Base-by-base conservation (phyloP, 164 flowering plant genomes). In the Dillenia turbinata region DNA sequence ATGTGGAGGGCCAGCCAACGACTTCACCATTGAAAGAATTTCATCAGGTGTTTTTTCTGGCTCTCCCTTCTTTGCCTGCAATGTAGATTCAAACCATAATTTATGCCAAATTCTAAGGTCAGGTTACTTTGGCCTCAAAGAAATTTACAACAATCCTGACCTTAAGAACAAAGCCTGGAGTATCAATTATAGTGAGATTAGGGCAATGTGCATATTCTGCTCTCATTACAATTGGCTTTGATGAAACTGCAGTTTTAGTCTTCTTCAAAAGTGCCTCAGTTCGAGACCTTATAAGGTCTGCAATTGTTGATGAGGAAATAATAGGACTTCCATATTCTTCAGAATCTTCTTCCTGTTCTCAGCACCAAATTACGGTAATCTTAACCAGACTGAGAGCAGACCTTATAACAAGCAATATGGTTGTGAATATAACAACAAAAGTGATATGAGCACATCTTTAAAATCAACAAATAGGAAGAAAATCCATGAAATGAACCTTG, bases 141-240 rank as follows among this genome's bases (percentile, higher is more conserved):
- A 33, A 4, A 33, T 33, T 33, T 33, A 33, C 6, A 33, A 4
- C 40, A 54, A 9, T 15, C 61, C 56, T 48, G 47, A 90, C 99
- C 94, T 95, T 95, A 19, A 95, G 96, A 77, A 95, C 86, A 70
- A 92, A 95, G 8, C 97, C 97, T 0, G 99, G 99, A 14, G 99
- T 95, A 70, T 95, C 99, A 54, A 95, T 92, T 52, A 95, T 87
- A 19, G 97, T 92, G 69, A 95, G 92, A 66, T 95, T 90, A 46
- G 99, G 99, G 67, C 97, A 95, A 74, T 95, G 90, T 10, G 97
- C 99, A 76, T 88, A 95, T 75, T 95, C 97, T 44, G 94, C 94
- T 82, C 97, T 83, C 94, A 95, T 88, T 47, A 95, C 92, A 64
- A 95, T 95, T 5, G 99, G 96, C 78, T 92, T 92, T 11, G 97